Base-by-base conservation (phyloP, 2,329 filamentous ascomycete species). In the Dactylonectria macrodidyma region DNA sequence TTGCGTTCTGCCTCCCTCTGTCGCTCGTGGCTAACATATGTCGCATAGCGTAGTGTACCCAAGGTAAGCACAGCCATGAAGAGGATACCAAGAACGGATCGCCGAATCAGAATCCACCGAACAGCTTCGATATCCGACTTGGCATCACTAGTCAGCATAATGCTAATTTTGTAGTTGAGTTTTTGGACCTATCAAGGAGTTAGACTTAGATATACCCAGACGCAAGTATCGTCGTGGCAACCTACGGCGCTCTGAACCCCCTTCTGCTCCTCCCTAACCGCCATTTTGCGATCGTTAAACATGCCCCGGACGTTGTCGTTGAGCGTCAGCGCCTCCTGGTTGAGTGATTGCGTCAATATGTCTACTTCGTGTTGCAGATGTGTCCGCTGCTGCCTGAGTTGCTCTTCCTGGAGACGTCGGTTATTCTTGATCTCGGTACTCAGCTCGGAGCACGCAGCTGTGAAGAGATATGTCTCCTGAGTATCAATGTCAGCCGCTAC, bases 231-330 rank as follows among this genome's bases (percentile, higher is more conserved):
- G 8, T 36, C 33, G 10, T 6, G 19, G 12, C 6, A 10, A 84
- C 88, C 62, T 83, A 94, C 92, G 75, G 91, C 91, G 58, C 92
- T 93, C 78, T 98, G 95, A 77, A 93, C 92, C 7, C 87, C 87
- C 78, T 95, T 91, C 81, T 98, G 95, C 80, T 98, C 93, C 80
- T 95, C 93, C 62, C 95, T 86, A 2, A 97, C 95, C 2, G 90
- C 89, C 93, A 98, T 97, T 79, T 95, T 96, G 50, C 97, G 90
- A 79, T 99, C 95, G 77, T 98, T 95, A 79, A 98, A 98, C 87
- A 98, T 92, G 65, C 94, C 95, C 79, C 95, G 94, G n/a, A 98
- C 87, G 62, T 95, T 94, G 78, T 99, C 95, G 75, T 94, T 96
- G 66, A 98, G 84, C 38, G 89, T 92, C 62, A 91, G 83, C 30